Conservation (phyloP, 108 stramenopile genomes). For the Nannochloropsis oceanica region DNA sequence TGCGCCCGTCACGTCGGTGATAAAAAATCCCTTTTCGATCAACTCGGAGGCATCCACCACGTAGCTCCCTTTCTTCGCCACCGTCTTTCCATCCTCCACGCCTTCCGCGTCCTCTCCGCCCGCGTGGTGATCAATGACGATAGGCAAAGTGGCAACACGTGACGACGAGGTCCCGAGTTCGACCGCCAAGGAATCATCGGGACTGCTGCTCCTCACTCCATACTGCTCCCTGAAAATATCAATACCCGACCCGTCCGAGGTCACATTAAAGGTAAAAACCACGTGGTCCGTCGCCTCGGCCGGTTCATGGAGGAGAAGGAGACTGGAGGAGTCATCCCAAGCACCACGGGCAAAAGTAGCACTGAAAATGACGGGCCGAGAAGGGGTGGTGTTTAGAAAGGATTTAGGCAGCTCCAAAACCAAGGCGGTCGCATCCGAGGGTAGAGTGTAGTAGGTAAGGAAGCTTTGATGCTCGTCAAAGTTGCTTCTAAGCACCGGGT, state of each 20-base stretch:
- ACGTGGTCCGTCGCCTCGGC: conserved; percentile 25
- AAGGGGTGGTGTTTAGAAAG: neutral
- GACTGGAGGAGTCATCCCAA: neutral
- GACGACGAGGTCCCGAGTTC: conserved; percentile 5
- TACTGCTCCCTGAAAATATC: conserved; percentile 9
- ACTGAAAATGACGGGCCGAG: conserved; percentile 1
- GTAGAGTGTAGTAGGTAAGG: neutral
- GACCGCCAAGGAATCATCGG: neutral
- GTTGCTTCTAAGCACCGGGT: neutral
- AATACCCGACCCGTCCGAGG: conserved; percentile 1
- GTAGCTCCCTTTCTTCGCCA: neutral
- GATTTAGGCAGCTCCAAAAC: neutral
- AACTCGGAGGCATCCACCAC: neutral
- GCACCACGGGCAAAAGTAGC: conserved; percentile 18
- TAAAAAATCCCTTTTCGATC: conserved; percentile 15
- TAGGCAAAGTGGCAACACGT: neutral
- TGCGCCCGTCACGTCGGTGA: conserved; percentile 5
- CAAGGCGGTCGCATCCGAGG: neutral
- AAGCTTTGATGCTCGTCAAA: neutral
- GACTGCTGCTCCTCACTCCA: neutral
- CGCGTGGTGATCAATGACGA: conserved; percentile 5
- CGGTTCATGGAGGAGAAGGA: conserved; percentile 15
- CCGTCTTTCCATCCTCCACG: neutral
- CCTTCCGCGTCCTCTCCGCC: conserved; percentile 4
- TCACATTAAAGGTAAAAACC: conserved; percentile 11